phyloP scores from a whole-genome alignment of 129 eudicot genomes.

The Tanacetum coccineum region DNA sequence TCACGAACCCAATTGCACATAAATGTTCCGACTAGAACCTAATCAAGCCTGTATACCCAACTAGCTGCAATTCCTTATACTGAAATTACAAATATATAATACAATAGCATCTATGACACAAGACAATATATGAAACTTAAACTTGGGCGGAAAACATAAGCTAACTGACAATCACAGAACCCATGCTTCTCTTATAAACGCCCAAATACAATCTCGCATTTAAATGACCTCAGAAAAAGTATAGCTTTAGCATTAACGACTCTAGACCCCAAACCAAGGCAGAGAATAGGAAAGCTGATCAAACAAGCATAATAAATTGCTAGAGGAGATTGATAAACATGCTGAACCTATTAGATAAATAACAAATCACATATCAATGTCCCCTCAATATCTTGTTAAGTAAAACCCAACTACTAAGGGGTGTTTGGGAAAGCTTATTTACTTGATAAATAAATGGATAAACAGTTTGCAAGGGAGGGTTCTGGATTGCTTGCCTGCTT shows the following conservation, averaged over 20 bases:
- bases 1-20: no score
- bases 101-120: background rate
- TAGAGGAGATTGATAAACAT: background rate
- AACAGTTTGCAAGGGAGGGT: no score
- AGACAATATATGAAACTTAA: background rate
- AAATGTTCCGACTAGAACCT: no score
- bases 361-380: background rate
- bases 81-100: no score
- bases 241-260: background rate
- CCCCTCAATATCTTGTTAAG: background rate
- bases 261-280: background rate
- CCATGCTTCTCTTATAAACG: background rate
- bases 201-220: background rate
- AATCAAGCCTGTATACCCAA: no score
- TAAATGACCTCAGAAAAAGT: background rate
- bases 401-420: conserved; percentile 7
- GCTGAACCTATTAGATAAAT: background rate
- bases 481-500: no score
- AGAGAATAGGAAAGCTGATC: background rate
- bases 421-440: no score
- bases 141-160: background rate
- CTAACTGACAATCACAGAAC: conserved; percentile 10
- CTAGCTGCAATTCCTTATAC: no score
- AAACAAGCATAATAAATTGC: background rate
- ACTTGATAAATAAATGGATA: no score